phyloP scores from a whole-genome alignment of 352 stramenopile genomes.

The Blastocystis sp. region DNA sequence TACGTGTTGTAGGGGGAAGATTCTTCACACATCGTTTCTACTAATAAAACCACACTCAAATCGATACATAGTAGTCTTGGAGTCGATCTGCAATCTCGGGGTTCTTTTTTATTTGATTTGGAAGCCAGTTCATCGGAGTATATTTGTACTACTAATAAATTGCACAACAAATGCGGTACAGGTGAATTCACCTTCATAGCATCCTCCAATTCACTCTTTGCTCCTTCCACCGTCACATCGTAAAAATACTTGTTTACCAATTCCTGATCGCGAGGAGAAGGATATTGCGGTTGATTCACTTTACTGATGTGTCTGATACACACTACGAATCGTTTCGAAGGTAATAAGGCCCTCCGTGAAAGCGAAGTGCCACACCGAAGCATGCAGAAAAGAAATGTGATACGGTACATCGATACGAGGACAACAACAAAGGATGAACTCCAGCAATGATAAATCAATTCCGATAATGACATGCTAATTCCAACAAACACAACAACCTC shows the following conservation, averaged over 20 bases:
- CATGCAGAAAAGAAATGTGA: no score
- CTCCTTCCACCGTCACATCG: neutral
- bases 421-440: no score
- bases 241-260: constrained; percentile 34
- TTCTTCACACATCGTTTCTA: constrained; percentile 52
- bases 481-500: neutral
- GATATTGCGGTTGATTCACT: neutral
- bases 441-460: no score
- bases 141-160: constrained; percentile 14
- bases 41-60: neutral
- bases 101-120: constrained; percentile 16
- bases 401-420: no score
- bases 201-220: constrained; percentile 1
- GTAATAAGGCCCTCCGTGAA: neutral
- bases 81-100: constrained; percentile 3
- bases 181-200: neutral
- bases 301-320: neutral
- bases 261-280: neutral
- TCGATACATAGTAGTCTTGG: constrained; percentile 24
- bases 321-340: neutral
- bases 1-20: constrained; percentile 9
- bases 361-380: neutral
- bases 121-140: constrained; percentile 20
- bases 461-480: neutral
- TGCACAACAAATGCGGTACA: neutral